Percentiles rank a stretch among this genome's conserved stretches.
Conservation (phyloP, 2,329 filamentous ascomycete genomes). For the Venturia aucupariae region DNA sequence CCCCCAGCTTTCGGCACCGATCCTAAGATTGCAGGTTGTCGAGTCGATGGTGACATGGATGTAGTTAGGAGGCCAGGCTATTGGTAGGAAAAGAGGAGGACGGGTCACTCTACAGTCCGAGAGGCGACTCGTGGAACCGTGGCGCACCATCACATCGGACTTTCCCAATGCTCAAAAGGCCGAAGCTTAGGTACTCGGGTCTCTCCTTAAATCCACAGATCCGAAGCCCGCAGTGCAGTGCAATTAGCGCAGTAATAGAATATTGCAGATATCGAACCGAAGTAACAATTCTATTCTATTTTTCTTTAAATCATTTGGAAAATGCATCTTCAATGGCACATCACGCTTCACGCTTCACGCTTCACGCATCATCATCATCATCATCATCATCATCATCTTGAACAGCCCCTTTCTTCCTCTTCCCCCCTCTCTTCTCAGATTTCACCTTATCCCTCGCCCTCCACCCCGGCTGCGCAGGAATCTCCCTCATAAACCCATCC, state of each 20-base stretch:
- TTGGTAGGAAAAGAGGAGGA: background rate
- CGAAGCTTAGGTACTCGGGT: no score
- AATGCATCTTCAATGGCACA: no score
- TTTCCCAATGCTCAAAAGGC: background rate
- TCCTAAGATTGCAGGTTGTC: background rate
- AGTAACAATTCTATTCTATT: no score
- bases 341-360: no score
- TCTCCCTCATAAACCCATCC: conserved; percentile 55
- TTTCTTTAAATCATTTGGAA: no score
- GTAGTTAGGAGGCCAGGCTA: background rate
- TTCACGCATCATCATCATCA: no score
- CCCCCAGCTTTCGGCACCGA: background rate
- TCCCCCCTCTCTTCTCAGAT: background rate
- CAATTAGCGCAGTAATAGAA: no score
- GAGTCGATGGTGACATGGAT: background rate
- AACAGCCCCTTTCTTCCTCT: background rate
- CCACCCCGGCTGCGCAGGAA: conserved; percentile 27
- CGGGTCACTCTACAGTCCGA: background rate
- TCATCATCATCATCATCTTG: background rate
- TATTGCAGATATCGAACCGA: no score
- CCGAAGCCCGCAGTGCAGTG: no score
- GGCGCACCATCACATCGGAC: background rate
- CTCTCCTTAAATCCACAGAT: no score
- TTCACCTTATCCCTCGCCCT: conserved; percentile 7
- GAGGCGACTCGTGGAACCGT: background rate